Base-by-base conservation (phyloP, 768 basidiomycete genomes). In the Pleurotus platypus region DNA sequence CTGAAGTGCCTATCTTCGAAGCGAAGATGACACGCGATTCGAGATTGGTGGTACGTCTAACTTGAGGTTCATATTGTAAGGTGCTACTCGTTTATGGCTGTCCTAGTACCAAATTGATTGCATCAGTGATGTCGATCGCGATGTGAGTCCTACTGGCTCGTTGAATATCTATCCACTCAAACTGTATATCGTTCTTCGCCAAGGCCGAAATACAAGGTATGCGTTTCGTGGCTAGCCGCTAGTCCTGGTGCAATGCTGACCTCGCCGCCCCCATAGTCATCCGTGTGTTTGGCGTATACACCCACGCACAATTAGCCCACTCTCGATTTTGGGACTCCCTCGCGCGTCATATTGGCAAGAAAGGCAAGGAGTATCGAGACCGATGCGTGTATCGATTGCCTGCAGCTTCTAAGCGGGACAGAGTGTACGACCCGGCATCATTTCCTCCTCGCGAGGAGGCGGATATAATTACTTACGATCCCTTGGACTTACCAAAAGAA, bases 21-120 rank as follows among this genome's bases (percentile, higher is more conserved):
- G 88, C 88, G 0, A 88, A 86, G 65, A 83, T 88, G 77, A 80
- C 79, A 9, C 62, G 72, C 0, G 81, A 84, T 60, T 64, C 75
- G 20, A 70, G 81, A 9, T 66, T 86, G 22, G 72, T 86, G 1
- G 83, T 83, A 62, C 37, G 50, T 40, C 35, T 5, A 18, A 4
- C 78, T 67, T 26, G 38, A 22, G 38, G 40, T 27, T 7, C 27
- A 27, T 27, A 27, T 27, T 27, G 27, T 27, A 27, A 27, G 27
- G 27, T 27, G 27, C 27, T 27, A 27, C 27, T n/a, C 27, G 27
- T 27, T 27, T 27, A 27, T 27, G 27, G 7, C 27, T 1, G 27
- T 7, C 27, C 18, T 53, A 81, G 80, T 81, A 82, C 59, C 80
- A 80, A 63, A 61, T 82, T 1, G 79, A 82, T 45, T 78, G 78